Conservation (phyloP, 768 basidiomycete genomes). For the Panellus pusillus region DNA sequence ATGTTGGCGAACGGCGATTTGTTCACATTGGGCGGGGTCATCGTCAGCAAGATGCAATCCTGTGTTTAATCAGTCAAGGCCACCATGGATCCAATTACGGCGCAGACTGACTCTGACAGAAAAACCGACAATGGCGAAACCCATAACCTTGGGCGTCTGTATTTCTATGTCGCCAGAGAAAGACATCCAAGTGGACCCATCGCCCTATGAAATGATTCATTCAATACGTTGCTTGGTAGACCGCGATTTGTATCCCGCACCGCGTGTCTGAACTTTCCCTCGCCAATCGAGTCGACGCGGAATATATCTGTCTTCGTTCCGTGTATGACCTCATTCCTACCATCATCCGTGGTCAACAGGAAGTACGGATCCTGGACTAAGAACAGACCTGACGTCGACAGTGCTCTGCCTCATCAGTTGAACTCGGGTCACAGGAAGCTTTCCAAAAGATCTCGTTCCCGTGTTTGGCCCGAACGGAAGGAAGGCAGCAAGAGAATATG, state of each 20-base stretch:
- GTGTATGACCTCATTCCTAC: slow-evolving; percentile 40
- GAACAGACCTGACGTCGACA: slow-evolving; percentile 59
- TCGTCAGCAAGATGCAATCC: slow-evolving; percentile 67
- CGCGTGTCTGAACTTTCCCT: slow-evolving; percentile 57
- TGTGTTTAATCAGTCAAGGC: slow-evolving; percentile 22
- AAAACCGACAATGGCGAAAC: slow-evolving; percentile 67
- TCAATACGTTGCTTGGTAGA: not conserved
- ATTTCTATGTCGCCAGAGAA: slow-evolving; percentile 66
- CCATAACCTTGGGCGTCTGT: slow-evolving; percentile 49
- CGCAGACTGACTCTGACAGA: slow-evolving; percentile 51
- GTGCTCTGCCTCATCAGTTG: slow-evolving; percentile 66
- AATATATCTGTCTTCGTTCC: slow-evolving; percentile 72
- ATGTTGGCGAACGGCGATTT: slow-evolving; percentile 60
- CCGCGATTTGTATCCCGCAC: slow-evolving; percentile 35
- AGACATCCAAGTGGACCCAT: slow-evolving; percentile 59
- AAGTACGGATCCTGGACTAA: not conserved
- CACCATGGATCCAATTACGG: too few relatives aligned
- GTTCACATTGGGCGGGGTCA: slow-evolving; percentile 55
- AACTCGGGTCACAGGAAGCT: slow-evolving; percentile 48
- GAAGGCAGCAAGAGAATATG: slow-evolving; percentile 58
- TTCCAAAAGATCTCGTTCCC: slow-evolving; percentile 28
- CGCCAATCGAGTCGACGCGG: slow-evolving; percentile 63
- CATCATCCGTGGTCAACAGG: not conserved
- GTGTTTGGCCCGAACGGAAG: slow-evolving; percentile 56
- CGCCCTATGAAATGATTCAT: slow-evolving; percentile 44